These are phyloP conservation scores for Syncephalastrum sp. DNA, from an alignment of 371 early-diverging fungal species.

Conservation along the genomic window DNA sequence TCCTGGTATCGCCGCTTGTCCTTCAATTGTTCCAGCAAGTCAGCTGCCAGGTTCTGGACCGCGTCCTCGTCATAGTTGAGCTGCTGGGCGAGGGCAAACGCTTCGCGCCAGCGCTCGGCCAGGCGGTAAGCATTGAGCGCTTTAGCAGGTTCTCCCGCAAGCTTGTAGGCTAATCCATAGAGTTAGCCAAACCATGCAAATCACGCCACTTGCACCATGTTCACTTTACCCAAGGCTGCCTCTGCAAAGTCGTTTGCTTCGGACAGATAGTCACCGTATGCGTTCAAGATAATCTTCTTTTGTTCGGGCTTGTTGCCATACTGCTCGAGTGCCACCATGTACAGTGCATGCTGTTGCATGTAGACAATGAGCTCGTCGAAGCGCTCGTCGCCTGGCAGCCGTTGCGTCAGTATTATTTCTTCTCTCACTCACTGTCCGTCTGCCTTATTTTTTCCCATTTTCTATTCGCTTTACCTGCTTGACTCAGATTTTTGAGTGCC, in stretches of 20 bases:
- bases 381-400: slow-evolving; percentile 43
- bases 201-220: slow-evolving; percentile 6
- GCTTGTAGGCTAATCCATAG: slow-evolving; percentile 46
- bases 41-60: slow-evolving; percentile 49
- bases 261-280: slow-evolving; percentile 68
- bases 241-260: slow-evolving; percentile 60
- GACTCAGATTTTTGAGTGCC: slow-evolving; percentile 72
- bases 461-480: slow-evolving; percentile 42
- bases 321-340: slow-evolving; percentile 59
- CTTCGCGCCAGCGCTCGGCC: slow-evolving; percentile 71
- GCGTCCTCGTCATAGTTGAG: slow-evolving; percentile 50
- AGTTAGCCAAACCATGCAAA: too few species aligned
- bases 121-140: slow-evolving; percentile 72
- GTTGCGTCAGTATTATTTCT: not conserved
- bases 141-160: slow-evolving; percentile 59
- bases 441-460: not conserved
- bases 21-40: slow-evolving; percentile 51
- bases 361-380: slow-evolving; percentile 71
- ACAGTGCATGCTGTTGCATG: slow-evolving; percentile 64
- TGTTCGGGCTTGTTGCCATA: slow-evolving; percentile 48
- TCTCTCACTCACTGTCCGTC: too few species aligned
- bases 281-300: slow-evolving; percentile 48
- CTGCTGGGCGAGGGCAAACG: slow-evolving; percentile 65
- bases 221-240: slow-evolving; percentile 58
- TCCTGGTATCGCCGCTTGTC: slow-evolving; percentile 58